A percentile compares a stretch with the other conserved stretches of the same genome.
Evolutionary conservation across 176 grass and related monocot genomes (phyloP).

Genomic region (Lolium perenne): DNA sequence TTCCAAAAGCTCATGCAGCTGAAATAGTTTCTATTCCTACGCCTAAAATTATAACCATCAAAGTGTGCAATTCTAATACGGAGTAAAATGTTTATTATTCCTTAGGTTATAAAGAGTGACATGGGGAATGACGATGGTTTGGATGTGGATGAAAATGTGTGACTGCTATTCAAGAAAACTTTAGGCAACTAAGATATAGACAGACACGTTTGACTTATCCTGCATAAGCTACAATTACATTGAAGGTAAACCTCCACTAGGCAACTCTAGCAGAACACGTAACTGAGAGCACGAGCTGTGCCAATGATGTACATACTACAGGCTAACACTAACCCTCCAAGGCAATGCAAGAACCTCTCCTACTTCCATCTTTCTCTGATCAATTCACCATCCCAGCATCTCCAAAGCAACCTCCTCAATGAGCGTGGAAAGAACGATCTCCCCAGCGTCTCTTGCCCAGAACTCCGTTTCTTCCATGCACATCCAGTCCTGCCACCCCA

Average conservation of each 20-base stretch:
- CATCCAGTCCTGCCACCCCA: constrained; percentile 69
- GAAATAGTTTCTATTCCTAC: no score
- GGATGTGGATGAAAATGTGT: background rate
- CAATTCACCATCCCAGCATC: constrained; percentile 13
- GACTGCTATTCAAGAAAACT: background rate
- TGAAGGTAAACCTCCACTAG: background rate
- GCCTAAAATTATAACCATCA: no score
- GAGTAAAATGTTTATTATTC: no score
- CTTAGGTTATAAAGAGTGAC: no score
- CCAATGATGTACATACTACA: background rate
- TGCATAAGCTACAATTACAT: background rate
- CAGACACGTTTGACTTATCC: background rate
- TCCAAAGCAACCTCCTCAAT: constrained; percentile 62
- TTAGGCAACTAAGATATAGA: background rate
- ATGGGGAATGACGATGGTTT: background rate
- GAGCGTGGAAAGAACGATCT: constrained; percentile 52
- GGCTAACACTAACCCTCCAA: constrained; percentile 4
- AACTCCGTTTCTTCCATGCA: constrained; percentile 66
- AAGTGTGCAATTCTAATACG: no score
- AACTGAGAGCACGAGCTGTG: constrained; percentile 29
- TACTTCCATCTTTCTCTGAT: background rate
- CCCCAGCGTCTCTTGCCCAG: constrained; percentile 51
- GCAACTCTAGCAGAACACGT: constrained; percentile 4
- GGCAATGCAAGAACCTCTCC: background rate
- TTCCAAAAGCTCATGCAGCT: no score